A percentile compares a stretch with the other conserved stretches of the same genome.
Conservation (phyloP, 305 asterid genomes). For the Fraxinus sp. region DNA sequence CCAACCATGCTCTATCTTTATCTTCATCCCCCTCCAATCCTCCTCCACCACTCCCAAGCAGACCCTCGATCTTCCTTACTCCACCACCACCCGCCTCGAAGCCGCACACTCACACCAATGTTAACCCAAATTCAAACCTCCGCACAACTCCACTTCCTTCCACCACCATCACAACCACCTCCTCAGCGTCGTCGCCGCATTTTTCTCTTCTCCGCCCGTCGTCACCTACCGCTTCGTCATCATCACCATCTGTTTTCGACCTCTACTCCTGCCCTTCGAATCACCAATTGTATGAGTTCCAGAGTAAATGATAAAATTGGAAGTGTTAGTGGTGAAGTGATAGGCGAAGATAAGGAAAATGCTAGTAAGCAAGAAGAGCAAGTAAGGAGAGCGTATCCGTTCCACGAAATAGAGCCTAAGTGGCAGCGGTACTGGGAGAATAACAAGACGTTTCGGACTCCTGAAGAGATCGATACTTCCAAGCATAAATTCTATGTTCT, state of each 20-base stretch:
- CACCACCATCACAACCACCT: conserved; percentile 35
- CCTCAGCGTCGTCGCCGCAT: conserved; percentile 28
- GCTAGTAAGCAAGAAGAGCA: conserved; percentile 23
- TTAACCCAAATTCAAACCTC: conserved; percentile 49
- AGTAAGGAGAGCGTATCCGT: conserved; percentile 77
- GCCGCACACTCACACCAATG: conserved; percentile 38
- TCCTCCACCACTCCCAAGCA: conserved; percentile 5
- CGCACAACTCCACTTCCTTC: conserved; percentile 32
- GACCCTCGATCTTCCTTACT: conserved; percentile 18
- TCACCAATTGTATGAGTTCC: conserved; percentile 30
- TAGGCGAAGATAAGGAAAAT: conserved; percentile 19
- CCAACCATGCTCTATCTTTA: conserved; percentile 22
- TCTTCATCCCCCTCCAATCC: background rate
- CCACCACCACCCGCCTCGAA: conserved; percentile 5
- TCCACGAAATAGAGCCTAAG: conserved; percentile 77
- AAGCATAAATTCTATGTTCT: conserved; percentile 94
- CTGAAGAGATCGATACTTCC: conserved; percentile 82
- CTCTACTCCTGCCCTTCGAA: conserved; percentile 30
- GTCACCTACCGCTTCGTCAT: conserved; percentile 22
- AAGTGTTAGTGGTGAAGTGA: background rate
- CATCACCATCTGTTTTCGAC: conserved; percentile 20
- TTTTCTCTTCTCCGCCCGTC: conserved; percentile 9
- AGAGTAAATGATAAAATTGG: conserved; percentile 3
- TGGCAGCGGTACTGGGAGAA: conserved; percentile 94
- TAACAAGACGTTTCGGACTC: conserved; percentile 74